Conservation (phyloP, 306 rosid genomes). For the Begonia fuchsioides region DNA sequence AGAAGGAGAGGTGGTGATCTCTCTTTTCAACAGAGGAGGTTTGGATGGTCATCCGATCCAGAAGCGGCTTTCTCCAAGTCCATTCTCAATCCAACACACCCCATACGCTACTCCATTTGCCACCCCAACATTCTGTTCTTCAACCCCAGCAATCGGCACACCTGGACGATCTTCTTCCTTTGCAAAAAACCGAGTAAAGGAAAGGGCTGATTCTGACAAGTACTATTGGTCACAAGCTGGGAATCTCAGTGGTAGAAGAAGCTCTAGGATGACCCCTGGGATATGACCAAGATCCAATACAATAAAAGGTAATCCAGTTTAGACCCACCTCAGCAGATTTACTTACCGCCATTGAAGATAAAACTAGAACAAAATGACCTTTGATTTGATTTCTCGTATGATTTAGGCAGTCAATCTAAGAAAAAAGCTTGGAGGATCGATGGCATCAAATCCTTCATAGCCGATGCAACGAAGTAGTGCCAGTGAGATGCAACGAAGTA, state of each 20-base stretch:
- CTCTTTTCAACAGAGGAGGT: constrained; percentile 58
- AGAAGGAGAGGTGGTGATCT: constrained; percentile 49
- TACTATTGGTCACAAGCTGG: constrained; percentile 63
- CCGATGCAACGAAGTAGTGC: constrained; percentile 57
- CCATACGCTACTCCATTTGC: constrained; percentile 78
- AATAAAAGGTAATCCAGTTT: constrained; percentile 28
- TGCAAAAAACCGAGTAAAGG: constrained; percentile 22
- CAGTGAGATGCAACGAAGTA: constrained; percentile 62
- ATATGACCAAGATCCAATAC: constrained; percentile 82
- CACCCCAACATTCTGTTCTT: constrained; percentile 69
- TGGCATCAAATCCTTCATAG: constrained; percentile 63
- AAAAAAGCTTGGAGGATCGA: constrained; percentile 93
- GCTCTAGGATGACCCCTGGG: constrained; percentile 19
- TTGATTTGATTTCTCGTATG: constrained; percentile 32
- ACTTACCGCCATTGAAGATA: too few species aligned
- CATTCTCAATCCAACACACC: constrained; percentile 75
- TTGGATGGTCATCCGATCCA: constrained; percentile 70
- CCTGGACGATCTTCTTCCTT: constrained; percentile 33
- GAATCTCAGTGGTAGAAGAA: constrained; percentile 60
- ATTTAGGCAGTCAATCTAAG: constrained; percentile 93
- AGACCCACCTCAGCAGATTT: too few species aligned
- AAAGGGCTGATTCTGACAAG: constrained; percentile 41
- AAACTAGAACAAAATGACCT: neutral
- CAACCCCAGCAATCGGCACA: constrained; percentile 56
- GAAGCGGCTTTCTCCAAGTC: constrained; percentile 80